Evolutionary conservation across 75 land plant genomes (phyloP).

Genomic region (Sequoiadendron giganteum): DNA sequence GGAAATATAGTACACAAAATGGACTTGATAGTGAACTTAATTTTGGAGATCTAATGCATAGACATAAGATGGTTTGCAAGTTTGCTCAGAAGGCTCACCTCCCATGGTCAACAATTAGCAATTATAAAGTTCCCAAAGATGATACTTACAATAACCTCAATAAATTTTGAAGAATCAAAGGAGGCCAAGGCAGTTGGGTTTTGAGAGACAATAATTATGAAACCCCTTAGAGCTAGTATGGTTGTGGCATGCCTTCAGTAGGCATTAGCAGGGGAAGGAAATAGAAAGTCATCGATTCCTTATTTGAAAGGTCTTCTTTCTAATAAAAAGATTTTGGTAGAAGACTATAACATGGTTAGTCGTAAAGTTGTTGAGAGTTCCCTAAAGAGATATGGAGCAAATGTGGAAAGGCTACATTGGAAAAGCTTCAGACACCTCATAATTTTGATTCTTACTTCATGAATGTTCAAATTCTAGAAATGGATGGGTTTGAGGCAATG

Average conservation of each 20-base stretch:
- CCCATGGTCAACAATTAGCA: conserved; percentile 60
- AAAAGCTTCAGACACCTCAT: conserved; percentile 78
- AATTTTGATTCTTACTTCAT: conserved; percentile 95
- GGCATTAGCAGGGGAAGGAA: conserved; percentile 58
- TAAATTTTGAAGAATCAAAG: conserved; percentile 25
- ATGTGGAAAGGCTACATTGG: conserved; percentile 82
- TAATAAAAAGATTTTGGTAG: conserved; percentile 76
- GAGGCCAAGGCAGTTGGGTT: conserved; percentile 25
- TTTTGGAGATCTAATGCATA: conserved; percentile 85
- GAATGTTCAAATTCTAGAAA: conserved; percentile 99
- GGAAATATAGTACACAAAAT: too few relatives aligned
- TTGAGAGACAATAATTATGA: conserved; percentile 50
- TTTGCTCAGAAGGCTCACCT: conserved; percentile 57
- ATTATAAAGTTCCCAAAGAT: conserved; percentile 66
- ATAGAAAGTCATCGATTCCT: conserved; percentile 27
- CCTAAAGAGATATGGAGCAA: conserved; percentile 88
- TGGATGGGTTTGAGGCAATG: conserved; percentile 93
- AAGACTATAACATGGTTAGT: conserved; percentile 88
- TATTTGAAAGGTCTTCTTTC: conserved; percentile 56
- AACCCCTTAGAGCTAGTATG: conserved; percentile 76
- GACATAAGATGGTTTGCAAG: conserved; percentile 88
- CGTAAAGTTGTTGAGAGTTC: conserved; percentile 90
- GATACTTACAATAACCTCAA: conserved; percentile 57
- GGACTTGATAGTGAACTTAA: conserved; percentile 57
- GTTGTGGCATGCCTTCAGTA: conserved; percentile 62